Evolutionary conservation across 2,329 filamentous ascomycete species (phyloP), one percentile per base, ranked within the genome.

Genomic region (Cyphellophora attinorum): DNA sequence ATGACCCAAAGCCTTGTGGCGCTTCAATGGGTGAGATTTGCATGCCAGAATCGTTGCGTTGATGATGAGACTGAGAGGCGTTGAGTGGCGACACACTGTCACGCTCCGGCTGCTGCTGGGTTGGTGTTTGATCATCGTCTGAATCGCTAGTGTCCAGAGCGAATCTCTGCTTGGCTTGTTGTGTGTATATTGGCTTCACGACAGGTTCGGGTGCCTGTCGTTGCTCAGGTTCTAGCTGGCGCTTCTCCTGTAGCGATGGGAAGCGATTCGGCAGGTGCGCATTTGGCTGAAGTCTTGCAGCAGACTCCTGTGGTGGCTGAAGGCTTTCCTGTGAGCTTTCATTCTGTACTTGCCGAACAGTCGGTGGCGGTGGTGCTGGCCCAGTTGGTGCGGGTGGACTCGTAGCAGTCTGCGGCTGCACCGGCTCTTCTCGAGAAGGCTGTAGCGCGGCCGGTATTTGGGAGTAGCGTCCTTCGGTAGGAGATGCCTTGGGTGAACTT

Each of bases 21-120:
- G 51, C 50, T 37, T 67, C 67, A 18, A 71, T 55, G 2, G 75
- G 75, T 12, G 79, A 80, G 3, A 81, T 67, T 40, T 79, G 66
- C 2, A 80, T 69, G 3, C 80, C 81, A 3, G 81, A 85, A 54
- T 84, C 80, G 5, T 76, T 76, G 25, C 76, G 55, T 27, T 71
- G 64, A 31, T 72, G 68, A 30, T 47, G 45, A n/a, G 51, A 50
- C 12, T 47, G 36, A 13, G 25, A 27, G 12, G 41, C 42, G 10
- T 35, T 21, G 3, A 39, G 3, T 11, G 43, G 41, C 11, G 45
- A 45, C 11, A 45, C 33, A 12, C 36, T 43, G 12, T 31, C 31
- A 10, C 35, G 45, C 19, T 31, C 30, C 11, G 29, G 19, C 5
- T 29, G 34, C 17, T 39, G 30, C 2, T 40, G 37, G 15, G 40